A percentile compares a stretch with the other conserved stretches of the same genome.
phyloP scores from a whole-genome alignment of 441 rosid species.

The Adansonia grandidieri region DNA sequence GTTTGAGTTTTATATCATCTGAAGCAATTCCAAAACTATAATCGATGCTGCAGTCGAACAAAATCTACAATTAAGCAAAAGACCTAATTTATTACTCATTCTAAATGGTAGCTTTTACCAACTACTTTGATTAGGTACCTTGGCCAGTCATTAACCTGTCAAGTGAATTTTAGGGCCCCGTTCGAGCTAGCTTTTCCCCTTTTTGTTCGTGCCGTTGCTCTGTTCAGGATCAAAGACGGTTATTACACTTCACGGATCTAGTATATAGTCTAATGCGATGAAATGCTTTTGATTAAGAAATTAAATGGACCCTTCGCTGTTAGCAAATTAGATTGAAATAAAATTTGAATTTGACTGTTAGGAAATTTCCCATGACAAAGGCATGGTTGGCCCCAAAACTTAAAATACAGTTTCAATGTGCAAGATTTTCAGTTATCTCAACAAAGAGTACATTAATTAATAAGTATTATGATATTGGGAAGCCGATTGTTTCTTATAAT shows the following conservation, averaged over 20 bases:
- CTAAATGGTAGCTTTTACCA: constrained; percentile 2
- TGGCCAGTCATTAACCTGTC: not conserved
- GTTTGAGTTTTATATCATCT: constrained; percentile 6
- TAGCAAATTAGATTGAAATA: not conserved
- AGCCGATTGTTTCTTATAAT: not conserved
- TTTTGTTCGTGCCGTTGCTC: not conserved
- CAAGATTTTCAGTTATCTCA: constrained; percentile 17
- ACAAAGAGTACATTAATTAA: constrained; percentile 8
- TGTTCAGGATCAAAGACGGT: not conserved
- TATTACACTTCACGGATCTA: too few relatives aligned
- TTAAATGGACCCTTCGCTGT: not conserved
- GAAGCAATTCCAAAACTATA: not conserved
- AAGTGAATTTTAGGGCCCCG: not conserved
- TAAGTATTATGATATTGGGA: not conserved
- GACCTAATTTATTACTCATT: not conserved
- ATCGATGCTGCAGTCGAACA: not conserved
- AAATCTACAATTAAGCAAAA: not conserved
- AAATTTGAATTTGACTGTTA: not conserved
- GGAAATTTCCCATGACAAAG: not conserved
- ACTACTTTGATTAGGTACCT: not conserved
- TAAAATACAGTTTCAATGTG: not conserved
- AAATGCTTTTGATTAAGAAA: not conserved
- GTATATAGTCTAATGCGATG: not conserved
- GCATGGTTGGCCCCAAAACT: not conserved
- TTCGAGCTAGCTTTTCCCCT: not conserved